A percentile compares a stretch with the other conserved stretches of the same genome.
phyloP scores from a whole-genome alignment of 1,139 yeast genomes.

The Pneumocystis murina region DNA sequence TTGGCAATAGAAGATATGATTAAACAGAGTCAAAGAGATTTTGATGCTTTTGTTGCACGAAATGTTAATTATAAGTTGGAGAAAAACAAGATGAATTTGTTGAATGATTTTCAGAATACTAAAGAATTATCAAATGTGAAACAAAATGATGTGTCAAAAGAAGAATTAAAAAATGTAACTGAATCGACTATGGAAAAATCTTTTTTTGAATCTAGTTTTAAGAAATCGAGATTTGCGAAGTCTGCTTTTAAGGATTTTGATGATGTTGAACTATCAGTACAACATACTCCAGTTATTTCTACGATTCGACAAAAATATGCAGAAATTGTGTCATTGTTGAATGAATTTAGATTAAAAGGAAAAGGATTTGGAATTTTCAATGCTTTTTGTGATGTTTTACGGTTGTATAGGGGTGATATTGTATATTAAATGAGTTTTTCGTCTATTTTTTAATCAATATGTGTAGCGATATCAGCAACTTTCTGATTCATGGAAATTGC shows the following conservation, averaged over 20 bases:
- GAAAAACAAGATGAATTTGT: constrained; percentile 27
- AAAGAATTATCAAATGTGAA: constrained; percentile 55
- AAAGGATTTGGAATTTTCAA: background rate
- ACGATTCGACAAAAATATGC: background rate
- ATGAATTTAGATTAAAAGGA: background rate
- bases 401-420: background rate
- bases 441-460: background rate
- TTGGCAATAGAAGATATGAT: constrained; percentile 74
- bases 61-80: constrained; percentile 77
- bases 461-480: constrained; percentile 23
- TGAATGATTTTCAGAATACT: constrained; percentile 29
- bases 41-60: constrained; percentile 59
- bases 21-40: constrained; percentile 61
- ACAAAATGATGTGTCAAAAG: constrained; percentile 23
- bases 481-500: constrained; percentile 26
- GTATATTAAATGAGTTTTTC: background rate
- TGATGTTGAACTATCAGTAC: background rate
- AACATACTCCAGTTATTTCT: background rate
- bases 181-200: background rate
- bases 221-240: background rate
- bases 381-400: background rate
- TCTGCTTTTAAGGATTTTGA: background rate
- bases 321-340: background rate
- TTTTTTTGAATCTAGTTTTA: background rate
- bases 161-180: background rate